Base-by-base conservation (phyloP, 202 grass and related monocot species). In the Dendrocalamus latiflorus region DNA sequence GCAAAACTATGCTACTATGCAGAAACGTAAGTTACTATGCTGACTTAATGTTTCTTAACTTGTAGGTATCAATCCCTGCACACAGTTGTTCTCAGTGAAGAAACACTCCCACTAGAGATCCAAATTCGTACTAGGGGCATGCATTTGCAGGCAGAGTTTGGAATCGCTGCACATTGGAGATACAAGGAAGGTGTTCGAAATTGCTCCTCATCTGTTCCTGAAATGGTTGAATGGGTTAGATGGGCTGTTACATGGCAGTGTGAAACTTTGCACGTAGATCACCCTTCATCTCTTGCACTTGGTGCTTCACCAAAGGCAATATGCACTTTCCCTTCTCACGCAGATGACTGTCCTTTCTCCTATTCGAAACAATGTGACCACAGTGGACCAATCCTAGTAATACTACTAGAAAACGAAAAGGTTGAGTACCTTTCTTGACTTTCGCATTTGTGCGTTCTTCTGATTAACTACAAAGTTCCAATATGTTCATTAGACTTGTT, bases 1-100 rank as follows among this genome's bases (percentile, higher is more conserved):
- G 44, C 18, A 63, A 59, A 58, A 45, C 16, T 55, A 36, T 70
- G 63, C 36, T 68, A 62, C 9, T 38, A 45, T 89, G 53, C 59
- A 60, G 10, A 42, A 61, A 24, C 33, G 17, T 15, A 70, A 68
- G 14, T 21, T 44, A 41, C 45, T 0, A 0, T 76, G 20, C 13
- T 77, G 70, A 79, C 48, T 77, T 63, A 80, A 61, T 54, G 20
- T 25, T 74, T 48, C 10, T 75, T 63, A n/a, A 64, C 18, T 70
- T 90, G 72, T 78, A 97, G 94, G 89, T 97, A 97, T 50, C 86
- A 88, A 63, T 94, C 94, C 65, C 80, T 97, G 59, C 94, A 97
- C 58, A 92, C 85, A 4, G 89, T 94, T 83, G 94, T 97, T 42
- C 82, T 97, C 26, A 88, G 75, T 21, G 73, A 90, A 80, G 79